Evolutionary conservation across 116 monocot genomes (phyloP), one percentile per base, ranked within the genome.

Genomic region (Trichopus zeylanicus): DNA sequence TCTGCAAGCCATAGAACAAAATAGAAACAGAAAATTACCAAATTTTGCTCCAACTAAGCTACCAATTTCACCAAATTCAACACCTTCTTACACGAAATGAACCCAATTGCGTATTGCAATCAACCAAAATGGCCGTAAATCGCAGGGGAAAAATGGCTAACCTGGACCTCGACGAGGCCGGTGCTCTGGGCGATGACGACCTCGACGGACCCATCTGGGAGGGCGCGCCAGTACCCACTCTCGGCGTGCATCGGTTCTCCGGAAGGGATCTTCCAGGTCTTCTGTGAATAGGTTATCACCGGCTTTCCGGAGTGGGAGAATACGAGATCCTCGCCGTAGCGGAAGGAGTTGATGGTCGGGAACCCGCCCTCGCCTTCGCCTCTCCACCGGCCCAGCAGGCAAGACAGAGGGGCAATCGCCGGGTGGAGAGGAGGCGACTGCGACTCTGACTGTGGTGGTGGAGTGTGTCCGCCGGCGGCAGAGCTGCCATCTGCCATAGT

Each of bases 201-300:
- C 58, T 93, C 93, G 52, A 93, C 56, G 62, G 88, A 74, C 12
- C 93, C 88, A 48, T 93, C 93, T 27, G 88, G 76, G 37, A 77
- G 81, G 6, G 75, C 79, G 22, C 88, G 67, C 88, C 93, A 93
- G 72, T 79, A 93, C 24, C 88, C 93, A 29, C 77, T 82, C 72
- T 85, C 85, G 0, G 88, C 74, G 60, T 93, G 93, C 93, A 93
- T 88, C 5, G 93, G 88, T 65, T 93, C 88, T 2, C 85, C 88
- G 3, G 92, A 81, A 1, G 51, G 57, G 24, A 82, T 47, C 62
- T 84, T 88, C 92, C 92, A 93, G 6, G 92, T 93, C 81, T 79
- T 88, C 79, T 93, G 92, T n/a, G 55, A 68, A 23, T 93, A 88
- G 6, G 84, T 70, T 49, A 87, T 92, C 68, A 81, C 92, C 9